Evolutionary conservation across 306 rosid species (phyloP).

Genomic region (Mucuna pruriens): DNA sequence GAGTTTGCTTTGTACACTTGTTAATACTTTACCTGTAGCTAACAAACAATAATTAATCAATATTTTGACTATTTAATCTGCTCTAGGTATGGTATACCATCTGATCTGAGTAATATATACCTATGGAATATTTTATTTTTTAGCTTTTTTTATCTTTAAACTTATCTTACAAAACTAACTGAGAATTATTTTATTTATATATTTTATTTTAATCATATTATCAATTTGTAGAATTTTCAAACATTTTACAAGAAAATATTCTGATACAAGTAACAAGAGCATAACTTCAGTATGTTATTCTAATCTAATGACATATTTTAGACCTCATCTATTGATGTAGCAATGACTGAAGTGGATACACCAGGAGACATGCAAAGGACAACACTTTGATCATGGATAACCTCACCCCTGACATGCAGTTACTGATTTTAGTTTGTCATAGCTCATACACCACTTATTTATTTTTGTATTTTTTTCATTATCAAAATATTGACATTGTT

Average conservation of each 20-base stretch:
- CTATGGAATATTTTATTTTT: neutral
- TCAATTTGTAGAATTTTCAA: too few relatives aligned
- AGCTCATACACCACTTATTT: neutral
- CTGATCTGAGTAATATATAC: neutral
- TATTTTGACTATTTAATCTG: neutral
- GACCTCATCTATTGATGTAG: too few relatives aligned
- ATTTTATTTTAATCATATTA: too few relatives aligned
- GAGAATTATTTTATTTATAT: too few relatives aligned
- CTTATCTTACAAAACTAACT: too few relatives aligned
- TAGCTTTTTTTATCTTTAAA: too few relatives aligned
- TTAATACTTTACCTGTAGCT: conserved; percentile 6
- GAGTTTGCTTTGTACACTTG: conserved; percentile 1
- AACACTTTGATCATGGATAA: conserved; percentile 99
- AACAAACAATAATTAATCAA: neutral
- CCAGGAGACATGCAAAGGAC: conserved; percentile 95
- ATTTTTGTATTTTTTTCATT: neutral
- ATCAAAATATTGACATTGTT: neutral
- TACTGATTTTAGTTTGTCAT: conserved; percentile 20
- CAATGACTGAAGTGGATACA: conserved; percentile 94
- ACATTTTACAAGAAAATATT: neutral
- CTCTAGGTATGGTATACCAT: neutral
- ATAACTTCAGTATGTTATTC: neutral
- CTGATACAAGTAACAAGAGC: neutral
- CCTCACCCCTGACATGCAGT: conserved; percentile 98
- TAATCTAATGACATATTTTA: neutral